These are phyloP conservation scores for Kwoniella botswanensis DNA, from an alignment of 768 basidiomycete species.

Conservation along the genomic window DNA sequence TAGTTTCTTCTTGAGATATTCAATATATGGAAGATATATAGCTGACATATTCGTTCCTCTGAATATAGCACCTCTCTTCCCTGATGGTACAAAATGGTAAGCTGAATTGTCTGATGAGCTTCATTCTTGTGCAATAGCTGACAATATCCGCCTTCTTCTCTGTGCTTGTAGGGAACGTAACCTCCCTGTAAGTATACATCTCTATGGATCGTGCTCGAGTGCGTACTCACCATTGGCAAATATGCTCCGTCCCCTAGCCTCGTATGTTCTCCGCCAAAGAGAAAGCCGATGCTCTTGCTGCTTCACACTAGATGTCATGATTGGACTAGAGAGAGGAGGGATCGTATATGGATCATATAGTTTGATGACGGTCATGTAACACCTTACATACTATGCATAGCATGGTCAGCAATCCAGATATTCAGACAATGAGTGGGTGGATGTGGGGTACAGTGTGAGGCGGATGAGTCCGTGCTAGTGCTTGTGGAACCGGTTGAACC, in stretches of 20 bases:
- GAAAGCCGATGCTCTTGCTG: slow-evolving; percentile 44
- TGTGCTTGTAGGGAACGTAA: slow-evolving; percentile 58
- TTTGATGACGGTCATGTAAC: slow-evolving; percentile 18
- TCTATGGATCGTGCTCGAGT: not conserved
- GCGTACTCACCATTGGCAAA: not conserved
- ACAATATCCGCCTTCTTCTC: not conserved
- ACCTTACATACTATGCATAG: slow-evolving; percentile 25
- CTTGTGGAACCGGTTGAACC: slow-evolving; percentile 9
- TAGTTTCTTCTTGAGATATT: not conserved
- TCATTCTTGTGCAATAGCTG: slow-evolving; percentile 7
- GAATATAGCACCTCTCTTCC: slow-evolving; percentile 72
- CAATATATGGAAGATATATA: not conserved
- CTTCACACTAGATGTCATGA: slow-evolving; percentile 28
- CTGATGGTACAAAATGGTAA: slow-evolving; percentile 95
- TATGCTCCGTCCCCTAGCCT: slow-evolving; percentile 35
- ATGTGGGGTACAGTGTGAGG: not conserved
- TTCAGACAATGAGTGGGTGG: not conserved
- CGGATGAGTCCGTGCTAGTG: slow-evolving; percentile 1
- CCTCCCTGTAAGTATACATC: slow-evolving; percentile 53
- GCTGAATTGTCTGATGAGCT: slow-evolving; percentile 50
- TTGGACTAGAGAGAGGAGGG: not conserved
- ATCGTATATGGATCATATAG: slow-evolving; percentile 2
- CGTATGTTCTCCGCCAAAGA: slow-evolving; percentile 57
- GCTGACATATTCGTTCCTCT: not conserved
- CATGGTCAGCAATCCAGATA: slow-evolving; percentile 9